Base-by-base conservation (phyloP, 805 yeast genomes). In the Myxozyma vanderwaltii region DNA sequence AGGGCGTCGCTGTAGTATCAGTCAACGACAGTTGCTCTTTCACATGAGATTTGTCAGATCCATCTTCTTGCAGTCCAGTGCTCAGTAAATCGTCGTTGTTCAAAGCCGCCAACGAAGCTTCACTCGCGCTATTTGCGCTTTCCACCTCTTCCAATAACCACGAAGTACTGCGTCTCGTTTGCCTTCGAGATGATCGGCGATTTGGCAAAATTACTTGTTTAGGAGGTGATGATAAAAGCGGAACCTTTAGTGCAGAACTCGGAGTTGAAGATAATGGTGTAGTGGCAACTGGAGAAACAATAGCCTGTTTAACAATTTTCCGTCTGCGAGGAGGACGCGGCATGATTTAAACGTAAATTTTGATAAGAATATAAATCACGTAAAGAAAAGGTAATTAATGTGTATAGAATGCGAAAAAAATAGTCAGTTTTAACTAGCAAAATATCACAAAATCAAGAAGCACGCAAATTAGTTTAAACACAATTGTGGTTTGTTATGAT, bases 251-350 rank as follows among this genome's bases (percentile, higher is more conserved):
- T 4, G 6, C 4, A 13, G 47, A 26, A 26, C 19, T 27, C 0
- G 57, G n/a, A 15, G 23, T 21, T 15, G 43, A 26, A 24, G 33
- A 10, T 31, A 13, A 33, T 17, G 17, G 31, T 35, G 43, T 33
- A 26, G 51, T 4, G 27, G 24, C 57, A 10, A 7, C 40, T 10
- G 51, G 35, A 1, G 38, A 10, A 6, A 29, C 40, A 12, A 45
- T 23, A 26, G 40, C 52, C 7, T n/a, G 44, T 36, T 10, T 47
- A 24, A 23, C 39, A 19, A 53, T 53, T 35, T 46, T 57, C 47
- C 61, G 56, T 1, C 56, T 39, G 5, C 61, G 61, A 3, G 56
- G 54, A 12, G 60, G 52, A 39, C 61, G 61, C 17, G 61, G 61
- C 61, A 57, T 57, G 12, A 3, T 56, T n/a, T 10, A 6, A n/a